These are phyloP conservation scores for Mikania micrantha DNA, from an alignment of 129 eudicot genomes.

Conservation along the genomic window DNA sequence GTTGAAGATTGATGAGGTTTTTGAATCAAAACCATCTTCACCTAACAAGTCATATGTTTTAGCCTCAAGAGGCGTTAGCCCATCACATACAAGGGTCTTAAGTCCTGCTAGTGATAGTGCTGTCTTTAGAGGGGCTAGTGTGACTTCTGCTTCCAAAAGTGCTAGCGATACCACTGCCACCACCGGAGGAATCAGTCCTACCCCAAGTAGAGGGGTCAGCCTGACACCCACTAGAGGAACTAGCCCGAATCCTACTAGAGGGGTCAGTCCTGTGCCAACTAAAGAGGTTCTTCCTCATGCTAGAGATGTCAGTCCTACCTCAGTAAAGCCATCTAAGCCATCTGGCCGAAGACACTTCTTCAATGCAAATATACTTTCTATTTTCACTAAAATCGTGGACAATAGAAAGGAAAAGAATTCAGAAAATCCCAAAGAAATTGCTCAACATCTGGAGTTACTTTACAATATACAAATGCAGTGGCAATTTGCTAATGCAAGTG, in stretches of 20 bases:
- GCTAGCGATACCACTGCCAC: constrained; percentile 2
- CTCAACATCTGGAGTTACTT: constrained; percentile 52
- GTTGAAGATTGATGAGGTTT: neutral
- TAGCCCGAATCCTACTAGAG: constrained; percentile 26
- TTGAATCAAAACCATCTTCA: constrained; percentile 42
- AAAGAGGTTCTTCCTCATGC: no score
- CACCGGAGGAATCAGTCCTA: constrained; percentile 21
- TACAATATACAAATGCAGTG: constrained; percentile 73
- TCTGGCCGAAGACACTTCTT: constrained; percentile 52
- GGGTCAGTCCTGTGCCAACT: constrained; percentile 34
- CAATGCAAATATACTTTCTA: constrained; percentile 45
- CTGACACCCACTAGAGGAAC: constrained; percentile 30
- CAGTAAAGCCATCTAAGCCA: constrained; percentile 27
- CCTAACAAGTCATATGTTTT: constrained; percentile 36
- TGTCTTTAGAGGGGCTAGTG: neutral
- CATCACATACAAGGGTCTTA: neutral
- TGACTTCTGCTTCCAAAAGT: constrained; percentile 8
- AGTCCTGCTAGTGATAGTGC: neutral
- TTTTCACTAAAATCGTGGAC: constrained; percentile 51
- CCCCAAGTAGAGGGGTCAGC: constrained; percentile 25
- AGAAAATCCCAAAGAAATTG: constrained; percentile 45
- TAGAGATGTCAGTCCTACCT: constrained; percentile 48
- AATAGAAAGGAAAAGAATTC: constrained; percentile 53
- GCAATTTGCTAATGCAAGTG: constrained; percentile 64
- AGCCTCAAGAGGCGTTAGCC: constrained; percentile 39